Evolutionary conservation across 768 basidiomycete species (phyloP).

Genomic region (Pleurotus giganteus): DNA sequence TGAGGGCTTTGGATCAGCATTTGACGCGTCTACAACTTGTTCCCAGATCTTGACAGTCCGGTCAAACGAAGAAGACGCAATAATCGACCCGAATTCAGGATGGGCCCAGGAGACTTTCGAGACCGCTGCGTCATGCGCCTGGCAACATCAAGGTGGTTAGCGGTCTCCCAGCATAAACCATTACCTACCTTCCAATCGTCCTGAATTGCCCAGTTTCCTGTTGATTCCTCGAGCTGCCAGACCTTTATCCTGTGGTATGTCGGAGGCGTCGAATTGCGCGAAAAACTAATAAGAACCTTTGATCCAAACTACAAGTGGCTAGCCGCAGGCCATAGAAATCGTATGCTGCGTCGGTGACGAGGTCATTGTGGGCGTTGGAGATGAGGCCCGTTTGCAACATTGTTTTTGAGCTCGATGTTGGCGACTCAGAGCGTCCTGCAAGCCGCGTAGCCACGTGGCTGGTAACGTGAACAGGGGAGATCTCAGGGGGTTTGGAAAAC

Average conservation of each 20-base stretch:
- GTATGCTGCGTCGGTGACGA: constrained; percentile 84
- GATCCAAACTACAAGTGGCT: constrained; percentile 81
- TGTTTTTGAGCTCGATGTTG: too few relatives aligned
- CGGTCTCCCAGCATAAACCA: too few relatives aligned
- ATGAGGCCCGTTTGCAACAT: constrained; percentile 85
- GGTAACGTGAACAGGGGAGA: too few relatives aligned
- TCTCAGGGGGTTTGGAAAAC: too few relatives aligned
- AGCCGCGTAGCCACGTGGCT: too few relatives aligned
- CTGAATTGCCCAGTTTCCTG: constrained; percentile 73
- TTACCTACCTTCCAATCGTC: constrained; percentile 88
- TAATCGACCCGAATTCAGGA: constrained; percentile 85
- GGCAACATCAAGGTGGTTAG: too few relatives aligned
- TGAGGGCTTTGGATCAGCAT: neutral
- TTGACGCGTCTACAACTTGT: constrained; percentile 29
- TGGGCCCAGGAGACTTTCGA: constrained; percentile 88
- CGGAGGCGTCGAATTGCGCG: constrained; percentile 14
- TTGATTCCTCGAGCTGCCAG: constrained; percentile 72
- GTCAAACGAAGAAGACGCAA: constrained; percentile 89
- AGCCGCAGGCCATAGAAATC: constrained; percentile 87
- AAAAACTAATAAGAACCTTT: constrained; percentile 47
- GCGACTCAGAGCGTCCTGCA: too few relatives aligned
- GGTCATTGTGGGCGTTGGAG: constrained; percentile 73
- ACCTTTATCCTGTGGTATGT: constrained; percentile 67
- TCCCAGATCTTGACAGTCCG: constrained; percentile 94
- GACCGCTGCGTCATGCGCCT: constrained; percentile 96